Conservation (phyloP, 768 basidiomycete species). For the Tubosaeta brunneosetosa region DNA sequence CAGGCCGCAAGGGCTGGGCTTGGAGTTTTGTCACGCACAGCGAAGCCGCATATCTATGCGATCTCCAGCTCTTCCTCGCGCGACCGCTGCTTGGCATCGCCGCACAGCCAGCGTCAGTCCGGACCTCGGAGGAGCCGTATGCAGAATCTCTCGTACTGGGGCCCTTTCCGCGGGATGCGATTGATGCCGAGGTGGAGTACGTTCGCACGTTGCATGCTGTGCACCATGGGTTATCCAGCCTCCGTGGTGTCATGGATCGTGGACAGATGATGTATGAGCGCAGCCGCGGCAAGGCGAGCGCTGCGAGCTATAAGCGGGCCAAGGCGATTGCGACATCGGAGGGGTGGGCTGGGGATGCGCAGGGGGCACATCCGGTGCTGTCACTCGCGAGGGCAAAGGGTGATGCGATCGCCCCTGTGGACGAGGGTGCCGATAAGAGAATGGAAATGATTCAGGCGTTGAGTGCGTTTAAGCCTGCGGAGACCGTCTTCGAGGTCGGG, state of each 20-base stretch:
- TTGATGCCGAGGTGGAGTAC: conserved; percentile 86
- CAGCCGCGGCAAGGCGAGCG: conserved; percentile 85
- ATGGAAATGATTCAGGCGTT: conserved; percentile 69
- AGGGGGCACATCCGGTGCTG: conserved; percentile 68
- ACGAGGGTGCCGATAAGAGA: conserved; percentile 48
- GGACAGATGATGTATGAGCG: conserved; percentile 94
- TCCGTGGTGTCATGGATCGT: conserved; percentile 80
- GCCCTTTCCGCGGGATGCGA: conserved; percentile 67
- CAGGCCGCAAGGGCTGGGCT: conserved; percentile 92
- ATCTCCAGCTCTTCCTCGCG: conserved; percentile 88
- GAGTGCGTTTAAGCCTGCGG: conserved; percentile 75
- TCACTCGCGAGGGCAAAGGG: conserved; percentile 37
- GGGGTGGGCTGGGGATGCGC: conserved; percentile 61
- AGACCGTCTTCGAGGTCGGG: conserved; percentile 90
- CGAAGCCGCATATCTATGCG: conserved; percentile 87
- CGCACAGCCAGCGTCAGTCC: conserved; percentile 27
- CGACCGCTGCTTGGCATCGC: conserved; percentile 59
- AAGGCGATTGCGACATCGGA: conserved; percentile 75
- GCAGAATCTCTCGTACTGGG: conserved; percentile 76
- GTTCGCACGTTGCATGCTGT: conserved; percentile 59
- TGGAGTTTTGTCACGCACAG: conserved; percentile 87
- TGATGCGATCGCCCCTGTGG: conserved; percentile 4
- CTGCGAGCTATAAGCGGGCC: conserved; percentile 79
- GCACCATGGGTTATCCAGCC: conserved; percentile 57
- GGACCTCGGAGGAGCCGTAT: conserved; percentile 56